A percentile compares a stretch with the other conserved stretches of the same genome.
Evolutionary conservation across 768 basidiomycete species (phyloP).

Genomic region (Rhodotorula diobovata): DNA sequence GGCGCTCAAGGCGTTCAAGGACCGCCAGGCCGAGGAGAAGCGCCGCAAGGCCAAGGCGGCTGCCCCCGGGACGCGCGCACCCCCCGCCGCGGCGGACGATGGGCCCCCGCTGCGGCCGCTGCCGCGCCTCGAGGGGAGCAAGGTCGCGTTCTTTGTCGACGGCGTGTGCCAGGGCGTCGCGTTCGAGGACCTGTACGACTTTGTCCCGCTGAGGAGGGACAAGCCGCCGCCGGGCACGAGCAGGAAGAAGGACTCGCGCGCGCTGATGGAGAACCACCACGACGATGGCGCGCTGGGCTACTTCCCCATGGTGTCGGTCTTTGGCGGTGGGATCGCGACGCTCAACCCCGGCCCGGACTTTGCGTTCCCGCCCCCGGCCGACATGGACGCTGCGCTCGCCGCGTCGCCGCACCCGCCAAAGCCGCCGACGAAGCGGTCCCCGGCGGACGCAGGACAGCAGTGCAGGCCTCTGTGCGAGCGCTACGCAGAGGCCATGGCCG

Average conservation of each 20-base stretch:
- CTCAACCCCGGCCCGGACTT: slow-evolving; percentile 89
- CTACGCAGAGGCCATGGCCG: slow-evolving; percentile 75
- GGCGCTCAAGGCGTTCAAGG: slow-evolving; percentile 55
- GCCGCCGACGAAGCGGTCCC: neutral
- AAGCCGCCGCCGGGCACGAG: slow-evolving; percentile 50
- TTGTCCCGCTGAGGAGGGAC: slow-evolving; percentile 64
- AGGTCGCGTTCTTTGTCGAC: slow-evolving; percentile 85
- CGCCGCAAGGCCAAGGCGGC: slow-evolving; percentile 63
- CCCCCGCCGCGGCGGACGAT: slow-evolving; percentile 40
- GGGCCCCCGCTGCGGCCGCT: slow-evolving; percentile 57
- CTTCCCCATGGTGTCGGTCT: slow-evolving; percentile 89
- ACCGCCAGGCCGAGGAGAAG: slow-evolving; percentile 52
- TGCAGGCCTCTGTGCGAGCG: slow-evolving; percentile 82
- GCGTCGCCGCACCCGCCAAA: slow-evolving; percentile 42
- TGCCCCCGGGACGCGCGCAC: slow-evolving; percentile 49
- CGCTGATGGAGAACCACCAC: slow-evolving; percentile 63
- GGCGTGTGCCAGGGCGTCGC: slow-evolving; percentile 78
- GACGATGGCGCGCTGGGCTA: slow-evolving; percentile 95
- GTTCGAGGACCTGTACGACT: slow-evolving; percentile 84
- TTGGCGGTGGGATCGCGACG: slow-evolving; percentile 76
- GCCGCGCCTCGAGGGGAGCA: slow-evolving; percentile 65
- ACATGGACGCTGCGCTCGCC: slow-evolving; percentile 65
- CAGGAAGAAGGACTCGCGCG: slow-evolving; percentile 61
- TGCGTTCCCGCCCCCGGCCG: slow-evolving; percentile 68
- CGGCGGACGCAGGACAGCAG: slow-evolving; percentile 42